Evolutionary conservation across 495 filamentous ascomycete genomes (phyloP), one percentile per base, ranked within the genome.

Genomic region (Neurospora discreta): DNA sequence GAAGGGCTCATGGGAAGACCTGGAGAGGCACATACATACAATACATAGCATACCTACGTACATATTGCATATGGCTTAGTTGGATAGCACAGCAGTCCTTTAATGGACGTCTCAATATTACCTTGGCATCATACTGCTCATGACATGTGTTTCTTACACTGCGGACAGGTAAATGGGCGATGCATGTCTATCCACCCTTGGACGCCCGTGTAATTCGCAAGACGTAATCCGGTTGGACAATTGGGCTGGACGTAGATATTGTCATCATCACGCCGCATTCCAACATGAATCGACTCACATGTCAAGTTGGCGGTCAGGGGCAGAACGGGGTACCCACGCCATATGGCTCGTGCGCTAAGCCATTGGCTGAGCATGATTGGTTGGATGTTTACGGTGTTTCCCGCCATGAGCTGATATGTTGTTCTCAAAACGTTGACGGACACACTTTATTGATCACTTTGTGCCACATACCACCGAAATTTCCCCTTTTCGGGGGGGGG

Each of bases 281-380:
- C 3, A 65, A 13, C 11, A 33, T 2, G 52, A 52, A 78, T 80
- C 77, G 76, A 77, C 77, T 78, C 78, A 80, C 79, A 80, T 78
- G 78, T 79, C 78, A 80, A 77, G 60, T 68, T 68, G 39, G 72
- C 71, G 40, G 74, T 74, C 78, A 79, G 76, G 75, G 75, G 75
- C 36, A 68, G n/a, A 44, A 38, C 41, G 36, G 33, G 43, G 60
- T 39, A 46, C 38, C 46, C 43, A 26, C 36, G 41, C 73, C 43
- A 68, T 33, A 26, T 23, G 67, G 44, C 33, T 23, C 72, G 69
- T 70, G 73, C 73, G 58, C 40, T 7, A 1, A 16, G 11, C 5
- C 68, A 18, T 20, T 77, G 52, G 52, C 15, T 65, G 1, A 33
- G 13, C 5, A 30, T 65, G 73, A 79, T 78, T 77, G 77, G 74